Percentiles rank a stretch among this genome's conserved stretches.
phyloP scores from a whole-genome alignment of 768 basidiomycete genomes.

The Leccinum variicolor region DNA sequence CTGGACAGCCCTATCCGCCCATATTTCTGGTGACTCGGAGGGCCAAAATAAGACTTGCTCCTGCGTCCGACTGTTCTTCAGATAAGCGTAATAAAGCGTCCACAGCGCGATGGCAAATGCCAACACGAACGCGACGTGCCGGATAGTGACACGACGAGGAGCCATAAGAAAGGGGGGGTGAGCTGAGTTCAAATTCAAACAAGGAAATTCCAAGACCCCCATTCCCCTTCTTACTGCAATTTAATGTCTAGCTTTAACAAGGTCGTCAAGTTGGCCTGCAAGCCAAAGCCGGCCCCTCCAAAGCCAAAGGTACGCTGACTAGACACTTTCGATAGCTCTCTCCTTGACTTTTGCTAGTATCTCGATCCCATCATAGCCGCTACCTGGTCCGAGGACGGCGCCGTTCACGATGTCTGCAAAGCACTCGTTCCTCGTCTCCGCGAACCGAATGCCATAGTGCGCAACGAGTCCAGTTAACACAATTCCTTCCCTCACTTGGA shows the following conservation, averaged over 20 bases:
- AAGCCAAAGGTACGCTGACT: conserved; percentile 76
- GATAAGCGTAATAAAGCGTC: conserved; percentile 16
- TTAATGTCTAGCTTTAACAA: conserved; percentile 81
- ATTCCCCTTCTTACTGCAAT: background rate
- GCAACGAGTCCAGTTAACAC: conserved; percentile 26
- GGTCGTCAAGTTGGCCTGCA: conserved; percentile 94
- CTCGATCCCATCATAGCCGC: conserved; percentile 94
- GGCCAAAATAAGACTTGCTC: conserved; percentile 21
- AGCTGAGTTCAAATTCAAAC: conserved; percentile 26
- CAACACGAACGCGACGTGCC: conserved; percentile 20
- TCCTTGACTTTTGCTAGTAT: conserved; percentile 51
- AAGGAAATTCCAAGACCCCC: conserved; percentile 1
- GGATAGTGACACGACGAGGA: conserved; percentile 21
- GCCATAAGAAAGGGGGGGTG: background rate
- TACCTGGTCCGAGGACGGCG: conserved; percentile 95
- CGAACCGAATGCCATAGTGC: conserved; percentile 88
- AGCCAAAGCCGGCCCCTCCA: conserved; percentile 93
- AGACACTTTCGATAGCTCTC: background rate
- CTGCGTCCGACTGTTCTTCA: background rate
- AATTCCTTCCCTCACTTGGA: background rate
- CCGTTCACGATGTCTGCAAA: conserved; percentile 89
- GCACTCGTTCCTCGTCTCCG: conserved; percentile 80
- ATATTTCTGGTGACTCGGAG: conserved; percentile 34
- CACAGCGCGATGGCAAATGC: conserved; percentile 14
- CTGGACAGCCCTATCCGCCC: conserved; percentile 50